Percentiles rank a stretch among this genome's conserved stretches.
Evolutionary conservation across 2,329 filamentous ascomycete genomes (phyloP).

Genomic region (Colletotrichum somersetense): DNA sequence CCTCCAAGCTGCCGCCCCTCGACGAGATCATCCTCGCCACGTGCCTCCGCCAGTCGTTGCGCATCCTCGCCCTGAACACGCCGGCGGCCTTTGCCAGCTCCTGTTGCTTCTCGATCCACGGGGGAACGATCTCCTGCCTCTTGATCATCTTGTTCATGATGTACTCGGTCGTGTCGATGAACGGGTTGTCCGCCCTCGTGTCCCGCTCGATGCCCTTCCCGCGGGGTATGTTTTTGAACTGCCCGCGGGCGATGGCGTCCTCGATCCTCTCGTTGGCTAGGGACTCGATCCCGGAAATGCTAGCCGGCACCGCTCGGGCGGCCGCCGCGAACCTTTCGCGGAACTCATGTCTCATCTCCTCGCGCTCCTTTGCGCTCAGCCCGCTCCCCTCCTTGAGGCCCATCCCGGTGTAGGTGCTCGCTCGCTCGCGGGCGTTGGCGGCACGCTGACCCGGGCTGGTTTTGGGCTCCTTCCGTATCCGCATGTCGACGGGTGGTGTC

Average conservation of each 20-base stretch:
- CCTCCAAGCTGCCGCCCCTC: slow-evolving; percentile 78
- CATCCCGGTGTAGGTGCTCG: slow-evolving; percentile 63
- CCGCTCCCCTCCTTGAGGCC: slow-evolving; percentile 61
- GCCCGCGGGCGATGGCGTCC: slow-evolving; percentile 90
- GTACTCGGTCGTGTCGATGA: slow-evolving; percentile 96
- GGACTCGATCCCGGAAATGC: slow-evolving; percentile 81
- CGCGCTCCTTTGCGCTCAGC: slow-evolving; percentile 78
- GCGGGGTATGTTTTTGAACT: slow-evolving; percentile 86
- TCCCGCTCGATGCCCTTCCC: slow-evolving; percentile 88
- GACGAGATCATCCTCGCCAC: slow-evolving; percentile 83
- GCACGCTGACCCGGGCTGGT: slow-evolving; percentile 61
- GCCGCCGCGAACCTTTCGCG: slow-evolving; percentile 83
- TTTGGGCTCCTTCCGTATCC: slow-evolving; percentile 56
- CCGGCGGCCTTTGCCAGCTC: slow-evolving; percentile 79
- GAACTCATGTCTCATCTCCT: slow-evolving; percentile 78
- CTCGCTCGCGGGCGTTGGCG: slow-evolving; percentile 69
- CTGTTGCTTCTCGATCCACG: slow-evolving; percentile 99
- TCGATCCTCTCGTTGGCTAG: slow-evolving; percentile 94
- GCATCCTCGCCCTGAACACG: slow-evolving; percentile 79
- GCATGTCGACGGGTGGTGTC: slow-evolving; percentile 65
- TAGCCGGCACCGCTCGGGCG: slow-evolving; percentile 79
- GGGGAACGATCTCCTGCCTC: slow-evolving; percentile 92
- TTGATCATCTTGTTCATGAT: slow-evolving; percentile 99
- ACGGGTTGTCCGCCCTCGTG: slow-evolving; percentile 84
- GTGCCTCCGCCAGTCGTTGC: slow-evolving; percentile 87